Evolutionary conservation across 192 early-diverging fungal species (phyloP).

Genomic region (Backusella parvicylindrica): DNA sequence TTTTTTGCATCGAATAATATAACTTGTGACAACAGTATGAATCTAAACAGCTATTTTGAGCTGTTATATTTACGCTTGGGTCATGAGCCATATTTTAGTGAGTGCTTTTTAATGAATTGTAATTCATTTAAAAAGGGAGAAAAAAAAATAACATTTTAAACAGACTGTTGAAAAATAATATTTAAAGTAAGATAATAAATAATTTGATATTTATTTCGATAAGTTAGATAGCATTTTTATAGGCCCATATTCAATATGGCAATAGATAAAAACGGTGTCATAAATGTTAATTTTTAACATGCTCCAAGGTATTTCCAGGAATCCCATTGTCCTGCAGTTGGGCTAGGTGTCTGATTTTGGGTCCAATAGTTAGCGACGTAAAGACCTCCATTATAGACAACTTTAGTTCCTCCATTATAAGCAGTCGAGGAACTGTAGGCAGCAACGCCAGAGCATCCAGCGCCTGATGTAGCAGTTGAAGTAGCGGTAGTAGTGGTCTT

Average conservation of each 20-base stretch:
- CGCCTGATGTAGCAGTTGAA: not conserved
- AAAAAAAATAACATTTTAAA: too few species aligned
- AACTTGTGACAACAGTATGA: too few species aligned
- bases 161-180: too few species aligned
- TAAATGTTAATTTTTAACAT: not conserved
- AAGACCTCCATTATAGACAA: constrained; percentile 36
- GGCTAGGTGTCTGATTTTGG: constrained; percentile 30
- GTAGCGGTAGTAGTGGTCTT: not conserved
- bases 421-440: constrained; percentile 24
- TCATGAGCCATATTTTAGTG: too few species aligned
- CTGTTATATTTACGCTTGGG: too few species aligned
- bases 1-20: too few species aligned
- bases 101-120: too few species aligned
- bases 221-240: not conserved
- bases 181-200: not conserved
- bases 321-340: not conserved
- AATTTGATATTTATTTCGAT: not conserved
- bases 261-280: not conserved
- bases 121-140: too few species aligned
- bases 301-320: not conserved
- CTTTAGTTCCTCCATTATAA: constrained; percentile 35
- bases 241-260: not conserved
- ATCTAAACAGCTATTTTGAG: too few species aligned
- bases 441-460: constrained; percentile 21
- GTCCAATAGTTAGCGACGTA: constrained; percentile 46